Conservation (phyloP, 208 protist species). For the Cochliopodium minus region DNA sequence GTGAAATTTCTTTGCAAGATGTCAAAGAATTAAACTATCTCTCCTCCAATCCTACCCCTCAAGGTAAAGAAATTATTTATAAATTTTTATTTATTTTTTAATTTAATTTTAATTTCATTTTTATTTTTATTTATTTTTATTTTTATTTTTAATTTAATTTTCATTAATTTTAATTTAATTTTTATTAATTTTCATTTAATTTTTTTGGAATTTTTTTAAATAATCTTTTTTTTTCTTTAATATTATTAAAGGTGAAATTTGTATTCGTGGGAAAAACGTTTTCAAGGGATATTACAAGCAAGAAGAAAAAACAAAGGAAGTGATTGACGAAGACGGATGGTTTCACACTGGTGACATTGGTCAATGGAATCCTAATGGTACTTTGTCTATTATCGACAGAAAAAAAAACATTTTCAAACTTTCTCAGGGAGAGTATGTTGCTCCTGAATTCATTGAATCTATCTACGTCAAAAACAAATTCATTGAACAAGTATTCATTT, state of each 20-base stretch:
- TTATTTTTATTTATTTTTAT: no score
- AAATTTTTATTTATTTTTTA: no score
- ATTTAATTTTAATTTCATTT: no score
- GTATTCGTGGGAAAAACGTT: constrained; percentile 34
- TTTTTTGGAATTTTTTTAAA: no score
- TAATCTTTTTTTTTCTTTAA: no score
- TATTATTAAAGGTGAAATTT: constrained; percentile 44
- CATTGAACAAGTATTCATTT: not conserved
- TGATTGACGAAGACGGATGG: constrained; percentile 42
- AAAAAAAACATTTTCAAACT: constrained; percentile 63
- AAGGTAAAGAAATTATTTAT: no score
- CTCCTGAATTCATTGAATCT: not conserved
- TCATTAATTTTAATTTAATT: no score
- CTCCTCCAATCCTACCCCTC: constrained; percentile 10
- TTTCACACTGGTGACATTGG: constrained; percentile 61
- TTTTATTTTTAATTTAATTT: no score
- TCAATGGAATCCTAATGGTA: constrained; percentile 21
- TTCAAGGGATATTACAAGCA: constrained; percentile 47
- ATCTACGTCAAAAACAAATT: not conserved
- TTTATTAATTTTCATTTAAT: no score
- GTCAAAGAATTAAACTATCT: constrained; percentile 52
- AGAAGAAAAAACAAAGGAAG: constrained; percentile 23
- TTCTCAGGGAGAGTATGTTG: constrained; percentile 4
- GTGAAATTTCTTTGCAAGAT: constrained; percentile 41
- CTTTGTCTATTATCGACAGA: constrained; percentile 56